Base-by-base conservation (phyloP, 2,329 filamentous ascomycete species). In the Dactylellina leptospora region DNA sequence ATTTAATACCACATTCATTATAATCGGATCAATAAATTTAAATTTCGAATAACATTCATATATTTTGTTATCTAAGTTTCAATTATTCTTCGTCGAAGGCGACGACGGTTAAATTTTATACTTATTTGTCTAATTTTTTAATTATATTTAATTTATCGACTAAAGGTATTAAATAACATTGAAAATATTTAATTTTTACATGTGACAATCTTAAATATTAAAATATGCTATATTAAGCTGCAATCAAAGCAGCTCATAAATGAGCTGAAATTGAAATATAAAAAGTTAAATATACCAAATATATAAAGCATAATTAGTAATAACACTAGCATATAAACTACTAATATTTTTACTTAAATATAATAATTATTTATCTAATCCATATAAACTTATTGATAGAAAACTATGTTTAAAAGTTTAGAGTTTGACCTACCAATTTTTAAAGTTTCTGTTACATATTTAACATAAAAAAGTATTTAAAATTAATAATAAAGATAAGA, bases 141-240 rank as follows among this genome's bases (percentile, higher is more conserved):
- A 40, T 55, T 55, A 55, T 13, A 25, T n/a, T 55, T 55, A 55
- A 40, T 23, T 55, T 55, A n/a, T 8, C 18, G 16, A 53, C 27
- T 33, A 53, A 45, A 45, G 18, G 42, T 6, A 8, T 6, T 33
- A 33, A 33, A 45, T 20, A 10, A 45, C 23, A 20, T 45, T 8
- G 4, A 45, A n/a, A 22, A 45, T 45, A 45, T 13, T 10, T 45
- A 22, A 45, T 50, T 50, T 22, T 50, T 51, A 30, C 27, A 27
- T n/a, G 47, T n/a, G 47, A 51, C 16, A 22, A 33, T 51, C 22
- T 51, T 51, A 51, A 51, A 28, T 51, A 4, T 42, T 10, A 33
- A 11, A 33, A 33, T 33, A 33, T 33, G 11, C n/a, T 6, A 33
- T 33, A 33, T 33, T 33, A 33, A 33, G 28, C 28, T 33, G 28